Evolutionary conservation across 1,139 yeast genomes (phyloP).

Genomic region (Magnusiomyces ingens): DNA sequence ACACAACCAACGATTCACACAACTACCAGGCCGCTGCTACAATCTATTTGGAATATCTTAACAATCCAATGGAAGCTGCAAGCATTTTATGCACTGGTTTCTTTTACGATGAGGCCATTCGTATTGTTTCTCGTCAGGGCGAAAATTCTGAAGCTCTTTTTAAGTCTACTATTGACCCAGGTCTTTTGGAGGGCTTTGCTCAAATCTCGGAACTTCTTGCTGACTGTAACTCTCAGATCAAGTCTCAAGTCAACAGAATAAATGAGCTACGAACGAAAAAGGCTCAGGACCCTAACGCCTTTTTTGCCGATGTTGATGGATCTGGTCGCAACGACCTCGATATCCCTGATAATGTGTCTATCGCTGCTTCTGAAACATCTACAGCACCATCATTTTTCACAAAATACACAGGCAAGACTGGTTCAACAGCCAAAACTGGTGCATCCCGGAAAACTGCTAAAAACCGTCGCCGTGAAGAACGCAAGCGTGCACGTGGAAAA

Average conservation of each 20-base stretch:
- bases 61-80: slow-evolving; percentile 57
- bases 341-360: slow-evolving; percentile 86
- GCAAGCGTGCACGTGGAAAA: slow-evolving; percentile 93
- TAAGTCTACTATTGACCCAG: slow-evolving; percentile 54
- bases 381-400: slow-evolving; percentile 92
- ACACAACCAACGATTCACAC: slow-evolving; percentile 59
- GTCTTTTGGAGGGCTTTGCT: slow-evolving; percentile 82
- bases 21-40: slow-evolving; percentile 79
- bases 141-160: not conserved
- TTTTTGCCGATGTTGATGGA: slow-evolving; percentile 41
- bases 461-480: slow-evolving; percentile 88
- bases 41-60: slow-evolving; percentile 57
- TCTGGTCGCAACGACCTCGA: slow-evolving; percentile 33
- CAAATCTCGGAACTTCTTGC: slow-evolving; percentile 79
- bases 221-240: slow-evolving; percentile 81
- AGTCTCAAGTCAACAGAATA: slow-evolving; percentile 74
- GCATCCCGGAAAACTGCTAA: slow-evolving; percentile 89
- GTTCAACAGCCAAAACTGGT: slow-evolving; percentile 94
- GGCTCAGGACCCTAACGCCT: slow-evolving; percentile 74
- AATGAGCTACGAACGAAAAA: slow-evolving; percentile 82
- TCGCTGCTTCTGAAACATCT: slow-evolving; percentile 91
- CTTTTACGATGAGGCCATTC: slow-evolving; percentile 67
- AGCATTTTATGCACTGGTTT: slow-evolving; percentile 68
- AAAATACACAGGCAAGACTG: slow-evolving; percentile 90
- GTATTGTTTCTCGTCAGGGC: slow-evolving; percentile 43